Evolutionary conservation across 352 stramenopile species (phyloP), one percentile per base, ranked within the genome.

Genomic region (Phytophthora megakarya): DNA sequence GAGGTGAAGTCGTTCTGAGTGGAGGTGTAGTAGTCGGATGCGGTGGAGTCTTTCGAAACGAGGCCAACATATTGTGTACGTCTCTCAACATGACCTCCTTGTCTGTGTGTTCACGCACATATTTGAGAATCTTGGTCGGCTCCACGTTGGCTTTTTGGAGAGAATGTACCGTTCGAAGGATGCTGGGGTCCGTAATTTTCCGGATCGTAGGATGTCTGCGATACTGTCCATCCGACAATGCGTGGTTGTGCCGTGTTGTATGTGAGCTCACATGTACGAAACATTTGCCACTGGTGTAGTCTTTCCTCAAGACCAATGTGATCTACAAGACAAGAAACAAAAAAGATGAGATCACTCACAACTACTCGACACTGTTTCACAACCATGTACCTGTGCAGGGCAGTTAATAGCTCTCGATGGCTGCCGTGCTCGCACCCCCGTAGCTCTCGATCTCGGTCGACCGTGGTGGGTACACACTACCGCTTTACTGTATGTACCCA

Each of bases 401-500:
- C 65, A 73, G 9, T 70, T 70, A 18, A 73, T 73, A 38, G 65
- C 65, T 49, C 53, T 49, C 0, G 60, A 70, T 0, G 45, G 63
- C 43, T 62, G 47, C 13, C 47, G 23, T 3, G 56, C 21, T 16
- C 65, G 55, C 21, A 47, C 8, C 7, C 65, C 65, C 1, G 59
- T 53, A 7, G 65, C 59, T 37, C 60, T 56, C 21, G 65, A 61
- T 7, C 65, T 25, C 2, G 65, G 65, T 28, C 38, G 30, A 0
- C 65, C 65, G 33, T 65, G 49, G 52, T 69, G 65, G 6, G 65
- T 73, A 47, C 65, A 73, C 22, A 73, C 65, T 12, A 73, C 59
- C 8, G 47, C 52, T 43, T 73, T 73, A 42, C 51, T 66, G 53
- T 73, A 73, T 19, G 60, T 57, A 30, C 10, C 60, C 60, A 73